These are phyloP conservation scores for Lupinus albus DNA, from an alignment of 306 rosid genomes.

Conservation along the genomic window DNA sequence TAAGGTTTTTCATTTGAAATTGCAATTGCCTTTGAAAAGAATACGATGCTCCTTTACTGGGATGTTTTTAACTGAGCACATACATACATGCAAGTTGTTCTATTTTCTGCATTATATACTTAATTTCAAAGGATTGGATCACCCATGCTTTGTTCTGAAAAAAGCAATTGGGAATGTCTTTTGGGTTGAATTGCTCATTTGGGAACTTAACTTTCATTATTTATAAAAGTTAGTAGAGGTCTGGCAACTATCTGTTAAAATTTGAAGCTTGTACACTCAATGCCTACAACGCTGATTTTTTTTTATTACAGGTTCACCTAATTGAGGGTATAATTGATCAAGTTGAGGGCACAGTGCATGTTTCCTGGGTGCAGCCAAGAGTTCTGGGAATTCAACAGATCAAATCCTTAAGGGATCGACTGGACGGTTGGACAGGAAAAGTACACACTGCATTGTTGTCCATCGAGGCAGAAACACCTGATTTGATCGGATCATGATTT, in stretches of 20 bases:
- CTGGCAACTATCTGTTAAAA: neutral
- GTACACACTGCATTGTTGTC: conserved; percentile 85
- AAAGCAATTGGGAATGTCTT: conserved; percentile 1
- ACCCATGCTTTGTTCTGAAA: conserved; percentile 1
- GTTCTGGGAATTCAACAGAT: conserved; percentile 89
- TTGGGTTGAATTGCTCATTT: neutral
- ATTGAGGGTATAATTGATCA: conserved; percentile 97
- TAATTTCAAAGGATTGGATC: neutral
- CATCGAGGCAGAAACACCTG: conserved; percentile 98
- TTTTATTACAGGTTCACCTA: conserved; percentile 80
- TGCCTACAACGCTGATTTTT: neutral
- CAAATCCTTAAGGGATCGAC: conserved; percentile 80
- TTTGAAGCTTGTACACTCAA: conserved; percentile 14
- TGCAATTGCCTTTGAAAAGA: neutral
- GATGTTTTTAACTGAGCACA: too few relatives aligned
- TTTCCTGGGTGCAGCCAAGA: conserved; percentile 99
- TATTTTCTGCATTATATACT: neutral
- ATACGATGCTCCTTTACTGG: neutral
- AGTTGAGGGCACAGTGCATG: conserved; percentile 91
- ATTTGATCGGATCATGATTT: conserved; percentile 79
- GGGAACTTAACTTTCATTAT: neutral
- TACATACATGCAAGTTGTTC: conserved; percentile 10
- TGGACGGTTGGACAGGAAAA: conserved; percentile 83
- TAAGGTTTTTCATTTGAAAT: neutral
- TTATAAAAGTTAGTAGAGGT: too few relatives aligned